These are phyloP conservation scores for Apiospora pterosperma DNA, from an alignment of 2,329 filamentous ascomycete species.

Conservation along the genomic window DNA sequence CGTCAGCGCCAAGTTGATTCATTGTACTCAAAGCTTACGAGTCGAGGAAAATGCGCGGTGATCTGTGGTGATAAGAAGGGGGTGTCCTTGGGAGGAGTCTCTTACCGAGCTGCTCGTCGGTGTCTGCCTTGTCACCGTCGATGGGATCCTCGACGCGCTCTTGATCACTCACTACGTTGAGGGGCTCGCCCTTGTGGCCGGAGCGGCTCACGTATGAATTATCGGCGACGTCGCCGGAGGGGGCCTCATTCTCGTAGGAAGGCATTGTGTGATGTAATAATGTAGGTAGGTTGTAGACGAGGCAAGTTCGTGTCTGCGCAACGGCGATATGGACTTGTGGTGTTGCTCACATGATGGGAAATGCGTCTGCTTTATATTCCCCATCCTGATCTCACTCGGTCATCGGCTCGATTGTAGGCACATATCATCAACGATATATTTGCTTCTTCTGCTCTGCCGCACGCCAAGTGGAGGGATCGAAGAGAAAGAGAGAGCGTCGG, in stretches of 20 bases:
- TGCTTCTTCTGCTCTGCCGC: not conserved
- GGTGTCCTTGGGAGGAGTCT: not conserved
- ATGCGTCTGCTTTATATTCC: not conserved
- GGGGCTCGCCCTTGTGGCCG: conserved; percentile 23
- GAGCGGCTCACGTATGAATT: conserved; percentile 32
- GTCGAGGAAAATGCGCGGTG: not conserved
- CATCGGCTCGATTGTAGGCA: not conserved
- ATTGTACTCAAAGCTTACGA: no score
- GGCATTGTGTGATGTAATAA: conserved; percentile 8
- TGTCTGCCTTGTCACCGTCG: conserved; percentile 26
- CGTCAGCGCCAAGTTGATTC: not conserved
- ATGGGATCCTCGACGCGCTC: conserved; percentile 30
- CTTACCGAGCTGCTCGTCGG: conserved; percentile 32
- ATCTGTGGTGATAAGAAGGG: not conserved
- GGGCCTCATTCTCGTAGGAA: conserved; percentile 17
- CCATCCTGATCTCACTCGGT: not conserved
- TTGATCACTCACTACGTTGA: conserved; percentile 31
- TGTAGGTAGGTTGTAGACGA: not conserved
- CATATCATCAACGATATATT: not conserved
- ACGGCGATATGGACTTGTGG: no score
- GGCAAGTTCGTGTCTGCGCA: no score
- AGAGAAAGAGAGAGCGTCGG: not conserved
- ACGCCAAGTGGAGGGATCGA: not conserved
- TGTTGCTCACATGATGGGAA: not conserved
- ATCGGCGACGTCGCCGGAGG: conserved; percentile 20